Base-by-base conservation (phyloP, 306 rosid species). In the Quercus suber region DNA sequence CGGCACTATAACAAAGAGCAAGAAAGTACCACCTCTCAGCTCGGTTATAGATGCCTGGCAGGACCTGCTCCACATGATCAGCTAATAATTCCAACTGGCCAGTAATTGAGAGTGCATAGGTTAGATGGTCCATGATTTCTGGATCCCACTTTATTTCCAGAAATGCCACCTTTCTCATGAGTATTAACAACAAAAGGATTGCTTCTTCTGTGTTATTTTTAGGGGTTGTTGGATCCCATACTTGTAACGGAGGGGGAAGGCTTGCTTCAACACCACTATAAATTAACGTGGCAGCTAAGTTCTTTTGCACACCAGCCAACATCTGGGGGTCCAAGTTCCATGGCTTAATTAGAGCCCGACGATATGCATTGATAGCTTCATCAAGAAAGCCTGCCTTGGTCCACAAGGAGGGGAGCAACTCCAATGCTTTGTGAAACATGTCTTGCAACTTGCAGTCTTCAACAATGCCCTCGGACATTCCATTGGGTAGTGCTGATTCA, bases 391-490 rank as follows among this genome's bases (percentile, higher is more conserved):
- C 93, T 23, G 93, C 97, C 65, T 82, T 84, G 65, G 81, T 89
- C 98, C 97, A 95, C 69, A 93, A 74, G 37, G 73, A 37, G 23
- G 97, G 99, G 27, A 91, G 98, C 87, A 95, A 81, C 83, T 93
- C 97, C 80, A 91, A 81, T 77, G 97, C 93, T 85, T 55, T 86
- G 83, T 89, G 97, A 83, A 93, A 81, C 89, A 91, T 90, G 74
- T 93, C 99, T 77, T 85, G 92, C 88, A 95, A 88, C 86, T 95
- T 95, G 84, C 96, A 91, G 78, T 90, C 94, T 76, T 89, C 92
- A 18, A 90, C 89, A 57, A 86, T 78, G 68, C 84, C 84, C 71
- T 81, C 93, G 0, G 89, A 84, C 89, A 91, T 87, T 87, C 99
- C 99, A 69, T 84, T 75, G 35, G 99, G 92, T 73, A 95, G 74